Conservation (phyloP, 306 rosid genomes). For the Carpinus viminea region DNA sequence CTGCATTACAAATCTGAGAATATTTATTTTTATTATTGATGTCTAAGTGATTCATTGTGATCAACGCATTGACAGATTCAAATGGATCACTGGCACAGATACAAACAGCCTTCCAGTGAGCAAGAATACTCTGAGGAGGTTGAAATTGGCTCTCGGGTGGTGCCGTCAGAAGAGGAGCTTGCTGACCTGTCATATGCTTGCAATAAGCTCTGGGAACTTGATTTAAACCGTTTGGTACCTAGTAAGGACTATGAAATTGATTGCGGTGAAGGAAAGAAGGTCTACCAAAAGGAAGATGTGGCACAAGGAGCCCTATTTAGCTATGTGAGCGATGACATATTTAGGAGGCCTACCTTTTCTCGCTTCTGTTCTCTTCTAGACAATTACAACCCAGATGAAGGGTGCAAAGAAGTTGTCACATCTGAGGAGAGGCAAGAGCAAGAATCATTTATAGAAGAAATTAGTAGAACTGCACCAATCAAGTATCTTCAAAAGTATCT, state of each 20-base stretch:
- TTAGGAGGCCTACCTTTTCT: slow-evolving; percentile 74
- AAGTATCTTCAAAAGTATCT: slow-evolving; percentile 84
- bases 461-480: slow-evolving; percentile 91
- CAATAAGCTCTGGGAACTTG: slow-evolving; percentile 84
- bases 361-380: slow-evolving; percentile 90
- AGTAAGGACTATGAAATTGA: slow-evolving; percentile 90
- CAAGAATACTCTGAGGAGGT: slow-evolving; percentile 79
- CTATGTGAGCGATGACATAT: slow-evolving; percentile 65
- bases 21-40: slow-evolving; percentile 13
- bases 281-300: slow-evolving; percentile 61
- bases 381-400: slow-evolving; percentile 82
- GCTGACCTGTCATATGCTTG: slow-evolving; percentile 75
- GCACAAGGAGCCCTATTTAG: slow-evolving; percentile 76
- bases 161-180: slow-evolving; percentile 79
- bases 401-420: slow-evolving; percentile 81
- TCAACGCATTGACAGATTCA: slow-evolving; percentile 52
- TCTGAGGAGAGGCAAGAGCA: slow-evolving; percentile 96
- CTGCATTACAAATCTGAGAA: neutral
- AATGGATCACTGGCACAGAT: slow-evolving; percentile 67
- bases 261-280: slow-evolving; percentile 93
- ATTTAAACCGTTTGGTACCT: slow-evolving; percentile 70
- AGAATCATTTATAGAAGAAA: slow-evolving; percentile 87
- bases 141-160: slow-evolving; percentile 42
- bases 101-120: slow-evolving; percentile 62
- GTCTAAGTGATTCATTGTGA: slow-evolving; percentile 17